phyloP scores from a whole-genome alignment of 2,329 filamentous ascomycete genomes.

The Arthrobotrys pseudoclavata region DNA sequence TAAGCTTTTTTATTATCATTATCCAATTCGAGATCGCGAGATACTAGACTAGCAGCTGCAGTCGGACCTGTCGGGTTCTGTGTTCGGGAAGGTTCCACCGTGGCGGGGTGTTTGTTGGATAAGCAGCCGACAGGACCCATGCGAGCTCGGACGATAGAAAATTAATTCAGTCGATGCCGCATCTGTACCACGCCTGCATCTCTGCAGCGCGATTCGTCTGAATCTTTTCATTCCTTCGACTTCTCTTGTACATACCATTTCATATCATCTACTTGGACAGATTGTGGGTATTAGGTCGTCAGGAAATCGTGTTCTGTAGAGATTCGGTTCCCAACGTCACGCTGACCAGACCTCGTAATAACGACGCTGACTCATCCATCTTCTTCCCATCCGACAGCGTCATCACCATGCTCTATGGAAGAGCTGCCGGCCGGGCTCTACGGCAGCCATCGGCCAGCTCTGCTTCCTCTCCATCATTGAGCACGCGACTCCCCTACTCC shows the following conservation, averaged over 20 bases:
- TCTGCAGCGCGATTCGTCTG: slow-evolving; percentile 30
- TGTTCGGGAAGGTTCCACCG: slow-evolving; percentile 55
- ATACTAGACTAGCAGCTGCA: not conserved
- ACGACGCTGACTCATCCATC: slow-evolving; percentile 22
- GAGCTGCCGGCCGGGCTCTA: slow-evolving; percentile 48
- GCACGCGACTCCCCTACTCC: slow-evolving; percentile 39
- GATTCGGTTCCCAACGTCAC: slow-evolving; percentile 8
- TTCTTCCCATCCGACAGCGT: not conserved
- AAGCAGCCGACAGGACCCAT: slow-evolving; percentile 44
- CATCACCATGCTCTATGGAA: slow-evolving; percentile 49
- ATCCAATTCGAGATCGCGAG: not conserved
- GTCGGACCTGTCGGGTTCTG: not conserved
- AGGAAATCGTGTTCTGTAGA: slow-evolving; percentile 8
- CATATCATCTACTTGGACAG: slow-evolving; percentile 4
- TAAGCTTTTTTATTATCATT: not conserved
- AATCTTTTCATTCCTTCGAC: not conserved
- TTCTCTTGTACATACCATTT: slow-evolving; percentile 38
- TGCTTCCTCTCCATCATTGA: slow-evolving; percentile 14
- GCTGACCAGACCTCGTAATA: slow-evolving; percentile 1
- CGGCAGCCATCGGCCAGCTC: slow-evolving; percentile 31
- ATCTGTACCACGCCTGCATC: slow-evolving; percentile 29
- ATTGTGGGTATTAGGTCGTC: not conserved
- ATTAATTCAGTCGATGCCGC: slow-evolving; percentile 36
- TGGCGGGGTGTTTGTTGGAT: slow-evolving; percentile 49
- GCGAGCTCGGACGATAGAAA: slow-evolving; percentile 55